phyloP scores from a whole-genome alignment of 2,329 filamentous ascomycete species.

The Aspergillus brasiliensis region DNA sequence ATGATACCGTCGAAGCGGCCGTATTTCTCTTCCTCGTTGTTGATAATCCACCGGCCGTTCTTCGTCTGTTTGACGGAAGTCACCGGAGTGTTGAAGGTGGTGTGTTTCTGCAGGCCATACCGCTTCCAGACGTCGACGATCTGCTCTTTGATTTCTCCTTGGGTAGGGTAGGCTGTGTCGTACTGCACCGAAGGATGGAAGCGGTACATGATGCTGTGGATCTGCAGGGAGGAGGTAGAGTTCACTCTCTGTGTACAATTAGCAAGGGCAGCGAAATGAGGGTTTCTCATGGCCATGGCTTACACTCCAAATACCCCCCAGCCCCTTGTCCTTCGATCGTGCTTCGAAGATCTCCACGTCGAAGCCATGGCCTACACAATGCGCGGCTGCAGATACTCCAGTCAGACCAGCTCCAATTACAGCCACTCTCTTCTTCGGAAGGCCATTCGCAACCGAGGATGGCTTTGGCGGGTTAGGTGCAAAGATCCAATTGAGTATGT shows the following conservation, averaged over 20 bases:
- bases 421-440: constrained; percentile 60
- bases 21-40: constrained; percentile 67
- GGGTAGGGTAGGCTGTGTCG: constrained; percentile 74
- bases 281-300: constrained; percentile 28
- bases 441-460: constrained; percentile 54
- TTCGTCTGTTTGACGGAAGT: constrained; percentile 69
- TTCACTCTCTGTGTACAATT: constrained; percentile 65
- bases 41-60: constrained; percentile 74
- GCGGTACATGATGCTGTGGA: constrained; percentile 84
- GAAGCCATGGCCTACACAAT: constrained; percentile 83
- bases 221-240: constrained; percentile 78
- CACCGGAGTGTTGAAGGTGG: constrained; percentile 70
- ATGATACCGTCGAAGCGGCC: constrained; percentile 79
- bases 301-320: constrained; percentile 82
- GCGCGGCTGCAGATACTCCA: constrained; percentile 74
- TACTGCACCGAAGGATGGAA: constrained; percentile 81
- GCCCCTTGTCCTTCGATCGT: constrained; percentile 59
- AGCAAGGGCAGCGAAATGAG: not conserved
- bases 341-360: constrained; percentile 79
- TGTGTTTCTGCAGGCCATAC: constrained; percentile 71
- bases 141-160: constrained; percentile 73
- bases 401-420: constrained; percentile 74
- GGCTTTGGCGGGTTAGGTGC: constrained; percentile 70
- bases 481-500: constrained; percentile 52
- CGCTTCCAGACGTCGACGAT: constrained; percentile 72